Percentiles rank a stretch among this genome's conserved stretches.
Conservation (phyloP, 768 basidiomycete genomes). For the Polyporus arcularius region DNA sequence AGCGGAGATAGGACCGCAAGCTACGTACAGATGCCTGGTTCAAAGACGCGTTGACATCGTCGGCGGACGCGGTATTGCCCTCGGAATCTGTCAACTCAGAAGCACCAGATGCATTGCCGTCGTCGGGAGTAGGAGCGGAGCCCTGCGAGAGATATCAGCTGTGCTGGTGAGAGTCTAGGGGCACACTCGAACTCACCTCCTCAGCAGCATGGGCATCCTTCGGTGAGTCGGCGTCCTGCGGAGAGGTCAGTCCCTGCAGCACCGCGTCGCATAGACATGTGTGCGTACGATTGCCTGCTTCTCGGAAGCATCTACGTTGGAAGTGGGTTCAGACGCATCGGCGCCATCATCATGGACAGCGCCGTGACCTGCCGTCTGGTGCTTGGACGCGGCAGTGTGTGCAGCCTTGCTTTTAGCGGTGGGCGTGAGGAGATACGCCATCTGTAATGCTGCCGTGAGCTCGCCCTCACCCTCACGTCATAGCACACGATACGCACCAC, state of each 20-base stretch:
- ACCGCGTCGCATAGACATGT: no score
- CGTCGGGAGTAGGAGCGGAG: background rate
- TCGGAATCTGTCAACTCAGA: slow-evolving; percentile 26
- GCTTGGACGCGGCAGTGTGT: slow-evolving; percentile 9
- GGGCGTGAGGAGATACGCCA: slow-evolving; percentile 13
- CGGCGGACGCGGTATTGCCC: slow-evolving; percentile 27
- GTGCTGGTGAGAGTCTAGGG: background rate
- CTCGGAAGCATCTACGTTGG: background rate
- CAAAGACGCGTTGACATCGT: slow-evolving; percentile 29
- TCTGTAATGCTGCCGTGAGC: background rate
- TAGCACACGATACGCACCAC: slow-evolving; percentile 16
- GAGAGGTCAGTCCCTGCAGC: background rate
- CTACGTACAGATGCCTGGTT: slow-evolving; percentile 25
- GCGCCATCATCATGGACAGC: slow-evolving; percentile 1
- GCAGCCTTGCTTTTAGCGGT: slow-evolving; percentile 12
- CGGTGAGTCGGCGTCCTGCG: slow-evolving; percentile 7
- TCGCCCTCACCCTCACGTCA: background rate
- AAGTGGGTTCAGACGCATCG: slow-evolving; percentile 4
- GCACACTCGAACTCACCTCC: background rate
- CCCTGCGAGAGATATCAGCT: background rate
- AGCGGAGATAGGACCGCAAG: background rate
- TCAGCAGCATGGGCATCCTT: slow-evolving; percentile 19
- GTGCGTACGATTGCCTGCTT: slow-evolving; percentile 5
- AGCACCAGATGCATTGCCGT: slow-evolving; percentile 8
- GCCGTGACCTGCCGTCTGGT: slow-evolving; percentile 3